Evolutionary conservation across 1,139 yeast species (phyloP).

Genomic region (Protomyces pachydermus): DNA sequence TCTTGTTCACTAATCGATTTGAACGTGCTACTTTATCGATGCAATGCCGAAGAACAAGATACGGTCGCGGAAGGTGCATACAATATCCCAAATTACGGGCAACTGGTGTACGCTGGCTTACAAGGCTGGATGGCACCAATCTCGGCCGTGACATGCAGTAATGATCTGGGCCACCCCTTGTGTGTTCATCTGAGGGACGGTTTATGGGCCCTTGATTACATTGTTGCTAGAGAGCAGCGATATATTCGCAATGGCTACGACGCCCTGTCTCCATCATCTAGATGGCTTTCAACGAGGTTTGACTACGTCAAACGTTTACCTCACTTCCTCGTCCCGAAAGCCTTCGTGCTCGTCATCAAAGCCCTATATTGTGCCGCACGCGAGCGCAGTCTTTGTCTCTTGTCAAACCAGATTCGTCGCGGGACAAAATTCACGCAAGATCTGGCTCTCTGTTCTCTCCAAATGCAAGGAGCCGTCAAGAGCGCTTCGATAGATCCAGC

Average conservation of each 20-base stretch:
- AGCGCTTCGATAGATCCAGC: conserved; percentile 72
- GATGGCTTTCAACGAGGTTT: conserved; percentile 66
- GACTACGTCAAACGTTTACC: conserved; percentile 65
- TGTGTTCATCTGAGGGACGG: conserved; percentile 79
- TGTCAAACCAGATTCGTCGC: conserved; percentile 52
- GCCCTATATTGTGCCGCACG: conserved; percentile 78
- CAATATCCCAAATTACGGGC: conserved; percentile 66
- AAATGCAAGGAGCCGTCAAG: conserved; percentile 73
- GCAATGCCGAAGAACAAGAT: conserved; percentile 86
- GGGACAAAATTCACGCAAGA: conserved; percentile 73
- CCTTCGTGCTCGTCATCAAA: conserved; percentile 74
- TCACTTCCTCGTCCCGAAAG: conserved; percentile 75
- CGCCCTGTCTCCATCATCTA: conserved; percentile 51
- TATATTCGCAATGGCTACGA: conserved; percentile 46
- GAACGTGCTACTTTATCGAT: conserved; percentile 67
- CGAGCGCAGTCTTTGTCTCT: conserved; percentile 55
- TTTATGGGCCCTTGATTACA: conserved; percentile 81
- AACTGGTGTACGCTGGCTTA: conserved; percentile 76
- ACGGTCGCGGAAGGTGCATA: conserved; percentile 69
- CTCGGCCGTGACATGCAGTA: conserved; percentile 56
- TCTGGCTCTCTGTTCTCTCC: conserved; percentile 75
- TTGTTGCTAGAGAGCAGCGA: conserved; percentile 57
- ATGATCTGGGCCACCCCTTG: conserved; percentile 77
- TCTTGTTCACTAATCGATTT: conserved; percentile 62
- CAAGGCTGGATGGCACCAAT: conserved; percentile 86